Conservation (phyloP, 2,329 filamentous ascomycete genomes). For the Monosporascus ibericus region DNA sequence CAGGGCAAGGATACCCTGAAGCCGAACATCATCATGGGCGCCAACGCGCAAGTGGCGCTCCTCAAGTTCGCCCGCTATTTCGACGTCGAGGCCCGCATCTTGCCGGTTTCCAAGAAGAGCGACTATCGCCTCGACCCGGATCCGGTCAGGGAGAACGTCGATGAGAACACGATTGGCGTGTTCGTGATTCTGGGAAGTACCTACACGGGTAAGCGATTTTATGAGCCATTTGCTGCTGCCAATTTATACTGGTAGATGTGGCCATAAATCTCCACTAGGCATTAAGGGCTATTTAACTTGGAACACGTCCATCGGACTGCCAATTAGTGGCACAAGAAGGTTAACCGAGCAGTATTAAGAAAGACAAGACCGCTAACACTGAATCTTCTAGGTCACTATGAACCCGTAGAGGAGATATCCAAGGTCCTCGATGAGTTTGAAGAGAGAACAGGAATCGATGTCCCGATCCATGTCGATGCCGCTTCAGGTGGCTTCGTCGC, state of each 20-base stretch:
- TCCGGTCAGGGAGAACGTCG: slow-evolving; percentile 59
- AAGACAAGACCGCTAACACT: too few species aligned
- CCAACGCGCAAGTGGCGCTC: slow-evolving; percentile 66
- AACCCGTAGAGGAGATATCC: slow-evolving; percentile 63
- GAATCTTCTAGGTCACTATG: slow-evolving; percentile 50
- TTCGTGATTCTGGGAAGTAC: slow-evolving; percentile 68
- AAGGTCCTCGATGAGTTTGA: slow-evolving; percentile 59
- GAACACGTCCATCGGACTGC: neutral
- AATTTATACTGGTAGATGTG: too few species aligned
- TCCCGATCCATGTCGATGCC: slow-evolving; percentile 63
- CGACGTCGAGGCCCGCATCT: slow-evolving; percentile 61
- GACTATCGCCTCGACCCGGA: slow-evolving; percentile 57
- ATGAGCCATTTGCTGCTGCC: neutral
- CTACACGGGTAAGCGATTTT: slow-evolving; percentile 47
- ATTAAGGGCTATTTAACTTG: neutral
- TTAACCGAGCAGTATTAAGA: too few species aligned
- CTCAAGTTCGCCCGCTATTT: slow-evolving; percentile 72
- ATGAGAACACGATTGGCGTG: slow-evolving; percentile 73
- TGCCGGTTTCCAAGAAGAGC: slow-evolving; percentile 56
- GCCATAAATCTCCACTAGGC: too few species aligned
- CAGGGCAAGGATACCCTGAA: slow-evolving; percentile 57
- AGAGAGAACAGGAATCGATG: slow-evolving; percentile 53
- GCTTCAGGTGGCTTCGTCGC: slow-evolving; percentile 58
- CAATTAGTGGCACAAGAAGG: neutral
- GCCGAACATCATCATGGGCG: slow-evolving; percentile 70